Percentiles rank a stretch among this genome's conserved stretches.
phyloP scores from a whole-genome alignment of 345 rosid species.

The Ricinus communis region DNA sequence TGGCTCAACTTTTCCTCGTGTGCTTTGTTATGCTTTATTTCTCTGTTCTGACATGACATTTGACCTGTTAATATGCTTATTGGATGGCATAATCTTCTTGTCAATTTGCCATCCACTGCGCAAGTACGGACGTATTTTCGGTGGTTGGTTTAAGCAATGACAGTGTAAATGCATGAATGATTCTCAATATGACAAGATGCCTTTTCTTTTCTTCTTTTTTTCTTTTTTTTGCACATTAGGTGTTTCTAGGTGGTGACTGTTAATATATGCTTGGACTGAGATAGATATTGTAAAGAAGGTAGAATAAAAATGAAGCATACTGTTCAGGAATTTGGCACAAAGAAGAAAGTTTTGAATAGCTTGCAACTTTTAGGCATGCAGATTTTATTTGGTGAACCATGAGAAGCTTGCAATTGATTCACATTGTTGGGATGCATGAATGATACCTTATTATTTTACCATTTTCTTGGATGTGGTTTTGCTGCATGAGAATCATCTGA shows the following conservation, averaged over 20 bases:
- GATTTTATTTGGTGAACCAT: background rate
- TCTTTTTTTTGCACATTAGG: background rate
- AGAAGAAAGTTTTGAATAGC: background rate
- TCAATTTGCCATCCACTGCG: slow-evolving; percentile 8
- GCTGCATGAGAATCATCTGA: background rate
- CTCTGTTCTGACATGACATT: slow-evolving; percentile 23
- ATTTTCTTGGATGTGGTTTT: background rate
- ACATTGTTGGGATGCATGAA: background rate
- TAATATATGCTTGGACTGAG: background rate
- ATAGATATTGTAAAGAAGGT: background rate
- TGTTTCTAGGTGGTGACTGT: slow-evolving; percentile 5
- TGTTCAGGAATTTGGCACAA: background rate
- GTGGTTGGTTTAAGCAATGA: slow-evolving; percentile 14
- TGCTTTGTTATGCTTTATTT: slow-evolving; percentile 7
- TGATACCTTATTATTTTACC: background rate
- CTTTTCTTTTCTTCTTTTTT: background rate
- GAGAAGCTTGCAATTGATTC: background rate
- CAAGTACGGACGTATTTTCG: background rate
- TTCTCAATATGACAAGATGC: background rate
- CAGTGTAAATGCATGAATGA: background rate
- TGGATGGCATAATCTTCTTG: slow-evolving; percentile 21
- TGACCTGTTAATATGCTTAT: slow-evolving; percentile 26
- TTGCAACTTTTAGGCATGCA: background rate
- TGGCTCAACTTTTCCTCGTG: slow-evolving; percentile 11
- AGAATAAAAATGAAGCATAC: background rate